Evolutionary conservation across 768 basidiomycete genomes (phyloP), one percentile per base, ranked within the genome.

Genomic region (Suillus alpinus): DNA sequence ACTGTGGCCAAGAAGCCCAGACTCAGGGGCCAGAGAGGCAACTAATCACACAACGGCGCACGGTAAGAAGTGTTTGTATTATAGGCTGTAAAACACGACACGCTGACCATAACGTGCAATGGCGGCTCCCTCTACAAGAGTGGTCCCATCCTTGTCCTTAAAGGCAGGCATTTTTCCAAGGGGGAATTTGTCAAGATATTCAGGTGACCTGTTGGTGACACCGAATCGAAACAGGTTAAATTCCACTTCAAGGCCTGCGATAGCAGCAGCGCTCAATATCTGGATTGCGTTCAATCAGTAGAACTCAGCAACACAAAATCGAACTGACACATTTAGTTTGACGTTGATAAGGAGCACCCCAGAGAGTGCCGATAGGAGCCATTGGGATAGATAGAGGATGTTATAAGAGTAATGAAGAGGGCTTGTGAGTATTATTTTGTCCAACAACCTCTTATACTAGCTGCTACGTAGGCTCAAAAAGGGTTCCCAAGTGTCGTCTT

Each of bases 81-180:
- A 13, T 26, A 16, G 18, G n/a, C 26, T n/a, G 14, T 52, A 16
- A 56, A 37, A 14, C 0, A 0, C 0, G 26, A 7, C 18, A 43
- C n/a, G 63, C 66, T 64, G 57, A 34, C 71, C 66, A 55, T 73
- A 61, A 41, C 66, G 70, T n/a, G 70, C 71, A 36, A 73, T 73
- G 14, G 68, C 3, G 2, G 67, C 68, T 4, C 71, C 71, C 58
- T 73, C 72, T 39, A 70, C 62, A 50, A 73, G 41, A 46, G 59
- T 66, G n/a, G 71, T 41, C 1, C 68, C 72, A 3, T 64, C 47
- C 23, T 44, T 53, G 49, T 62, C 57, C 36, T 73, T 70, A 32
- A 73, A 71, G 0, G 68, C 66, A 6, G 71, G 71, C 0, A 73
- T 3, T 59, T 69, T 73, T 37, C 69, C 71, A 12, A 72, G 0